Base-by-base conservation (phyloP, 2,329 filamentous ascomycete species). In the Aspergillus unguis region DNA sequence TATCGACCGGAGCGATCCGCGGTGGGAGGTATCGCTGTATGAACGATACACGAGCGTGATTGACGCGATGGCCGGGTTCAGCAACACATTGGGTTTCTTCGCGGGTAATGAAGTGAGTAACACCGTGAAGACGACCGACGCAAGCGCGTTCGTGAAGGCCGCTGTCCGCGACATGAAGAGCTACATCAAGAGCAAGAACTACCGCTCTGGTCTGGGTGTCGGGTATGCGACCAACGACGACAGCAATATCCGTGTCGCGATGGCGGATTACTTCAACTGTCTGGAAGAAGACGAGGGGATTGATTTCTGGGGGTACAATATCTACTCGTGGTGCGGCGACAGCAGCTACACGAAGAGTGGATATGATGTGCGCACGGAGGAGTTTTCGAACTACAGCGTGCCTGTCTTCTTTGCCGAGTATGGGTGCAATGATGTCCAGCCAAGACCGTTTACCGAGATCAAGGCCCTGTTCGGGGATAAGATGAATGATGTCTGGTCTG, bases 261-360 rank as follows among this genome's bases (percentile, higher is more conserved):
- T 96, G 66, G 90, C 90, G 59, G 77, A 90, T 68, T 97, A 94
- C 82, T 96, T 97, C 80, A 92, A 95, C 81, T 99, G 92, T 69
- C 88, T 90, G 36, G 54, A 58, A 55, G 73, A 83, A 54, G 77
- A 80, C 10, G 73, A 75, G 64, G 71, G 87, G 56, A 95, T 96
- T 60, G 94, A 97, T 74, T 97, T 94, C 80, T 97, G 90, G 90
- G 92, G 92, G 53, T 96, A 97, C 85, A 97, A 97, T 80, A 95
- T 97, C 76, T 97, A 97, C 82, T 95, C 90, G 42, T 97, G 94
- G 94, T 97, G 92, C 71, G 92, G 92, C 58, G 73, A 91, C 64
- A 95, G 88, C 67, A 84, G 78, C 62, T 92, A 88, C 76, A 68
- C 79, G 35, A 70, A 80, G 56, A 96, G 92, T 1, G 89, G 90